Percentiles rank a stretch among this genome's conserved stretches.
phyloP scores from a whole-genome alignment of 495 filamentous ascomycete genomes.

The Trichocladium uniseriatum region DNA sequence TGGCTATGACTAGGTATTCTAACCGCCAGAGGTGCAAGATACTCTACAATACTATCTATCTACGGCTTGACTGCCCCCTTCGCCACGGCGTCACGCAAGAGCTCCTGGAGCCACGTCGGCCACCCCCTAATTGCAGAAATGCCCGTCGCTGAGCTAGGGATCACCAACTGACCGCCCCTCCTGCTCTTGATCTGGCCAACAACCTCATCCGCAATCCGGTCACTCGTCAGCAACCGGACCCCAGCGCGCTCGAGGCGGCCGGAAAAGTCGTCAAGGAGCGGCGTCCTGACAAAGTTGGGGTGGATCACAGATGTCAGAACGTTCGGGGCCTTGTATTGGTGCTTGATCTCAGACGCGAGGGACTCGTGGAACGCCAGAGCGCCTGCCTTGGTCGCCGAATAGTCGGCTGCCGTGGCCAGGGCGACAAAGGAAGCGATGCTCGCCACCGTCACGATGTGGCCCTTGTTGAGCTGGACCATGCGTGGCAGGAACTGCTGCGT shows the following conservation, averaged over 20 bases:
- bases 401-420: conserved; percentile 54
- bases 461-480: conserved; percentile 54
- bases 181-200: conserved; percentile 45
- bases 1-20: too few species aligned
- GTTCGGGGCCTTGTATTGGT: conserved; percentile 47
- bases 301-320: conserved; percentile 55
- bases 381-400: conserved; percentile 55
- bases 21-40: too few species aligned
- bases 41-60: too few species aligned
- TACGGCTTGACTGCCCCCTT: conserved; percentile 3
- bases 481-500: conserved; percentile 53
- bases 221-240: conserved; percentile 42
- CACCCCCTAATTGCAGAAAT: conserved; percentile 25
- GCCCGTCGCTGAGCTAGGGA: conserved; percentile 31
- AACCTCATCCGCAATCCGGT: conserved; percentile 51
- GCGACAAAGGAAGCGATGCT: conserved; percentile 47
- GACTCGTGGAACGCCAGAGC: conserved; percentile 60
- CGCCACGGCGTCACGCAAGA: conserved; percentile 17
- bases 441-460: conserved; percentile 61
- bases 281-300: conserved; percentile 50
- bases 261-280: conserved; percentile 44
- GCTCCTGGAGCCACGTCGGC: conserved; percentile 33
- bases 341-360: conserved; percentile 48
- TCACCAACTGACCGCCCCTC: conserved; percentile 44
- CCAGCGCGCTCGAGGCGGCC: conserved; percentile 35